Evolutionary conservation across 257 asterid genomes (phyloP).

Genomic region (Ilex asprella): DNA sequence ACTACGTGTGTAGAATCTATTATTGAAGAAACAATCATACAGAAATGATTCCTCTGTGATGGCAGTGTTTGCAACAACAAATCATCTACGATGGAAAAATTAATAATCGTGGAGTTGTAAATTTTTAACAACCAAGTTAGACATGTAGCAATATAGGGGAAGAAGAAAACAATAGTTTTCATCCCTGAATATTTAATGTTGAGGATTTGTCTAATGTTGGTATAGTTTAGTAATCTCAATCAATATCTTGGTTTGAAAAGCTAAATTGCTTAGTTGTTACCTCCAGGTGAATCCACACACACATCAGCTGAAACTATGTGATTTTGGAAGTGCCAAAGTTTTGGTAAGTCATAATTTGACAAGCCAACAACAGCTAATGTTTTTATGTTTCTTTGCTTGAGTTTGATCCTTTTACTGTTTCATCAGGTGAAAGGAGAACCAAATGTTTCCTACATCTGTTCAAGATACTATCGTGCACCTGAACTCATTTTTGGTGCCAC

Average conservation of each 20-base stretch:
- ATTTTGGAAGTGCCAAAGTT: constrained; percentile 98
- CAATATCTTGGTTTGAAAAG: constrained; percentile 11
- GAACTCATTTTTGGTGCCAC: constrained; percentile 99
- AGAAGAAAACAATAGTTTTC: background rate
- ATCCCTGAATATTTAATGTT: too few relatives aligned
- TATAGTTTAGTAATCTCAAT: constrained; percentile 9
- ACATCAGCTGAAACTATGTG: constrained; percentile 90
- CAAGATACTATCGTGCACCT: constrained; percentile 98
- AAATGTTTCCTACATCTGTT: constrained; percentile 90
- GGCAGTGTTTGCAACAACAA: too few relatives aligned
- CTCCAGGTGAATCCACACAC: constrained; percentile 96
- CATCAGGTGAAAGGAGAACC: constrained; percentile 96
- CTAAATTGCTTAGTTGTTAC: constrained; percentile 21
- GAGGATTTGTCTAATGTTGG: background rate
- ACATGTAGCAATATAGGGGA: background rate
- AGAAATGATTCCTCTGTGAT: too few relatives aligned
- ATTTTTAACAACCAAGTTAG: too few relatives aligned
- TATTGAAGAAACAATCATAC: too few relatives aligned
- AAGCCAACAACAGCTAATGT: background rate
- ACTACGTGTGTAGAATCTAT: too few relatives aligned
- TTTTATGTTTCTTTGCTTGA: constrained; percentile 10
- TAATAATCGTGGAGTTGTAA: too few relatives aligned
- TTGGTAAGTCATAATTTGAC: constrained; percentile 48
- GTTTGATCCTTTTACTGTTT: constrained; percentile 26
- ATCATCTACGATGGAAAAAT: too few relatives aligned